Evolutionary conservation across 257 asterid species (phyloP), one percentile per base, ranked within the genome.

Genomic region (Solanum pinnatisectum): DNA sequence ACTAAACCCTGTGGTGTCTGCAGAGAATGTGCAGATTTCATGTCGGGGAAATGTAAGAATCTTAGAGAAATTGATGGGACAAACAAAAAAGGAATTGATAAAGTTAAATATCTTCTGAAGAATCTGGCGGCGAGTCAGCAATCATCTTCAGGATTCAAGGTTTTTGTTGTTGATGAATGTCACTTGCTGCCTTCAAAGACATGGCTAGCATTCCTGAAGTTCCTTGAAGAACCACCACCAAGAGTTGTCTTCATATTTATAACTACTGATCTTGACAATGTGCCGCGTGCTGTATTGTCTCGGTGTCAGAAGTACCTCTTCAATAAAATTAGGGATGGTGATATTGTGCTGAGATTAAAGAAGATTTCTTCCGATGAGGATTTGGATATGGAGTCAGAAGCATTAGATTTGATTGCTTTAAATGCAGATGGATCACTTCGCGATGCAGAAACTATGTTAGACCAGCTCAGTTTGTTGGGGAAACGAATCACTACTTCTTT

Each of bases 401-500:
- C 99, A 18, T 74, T 97, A 23, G 98, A 97, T 87, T 87, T 97
- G 91, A 96, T 97, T 88, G 98, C 98, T 68, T 87, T 91, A 32
- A 97, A 96, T 91, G 98, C 99, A 9, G 97, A 97, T 93, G 99
- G 99, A 82, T 97, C 99, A 8, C 92, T 95, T 76, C 92, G 96
- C 77, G 99, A 97, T 91, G 99, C 99, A 18, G 99, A 97, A 91
- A 97, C 99, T 32, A 94, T 96, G 98, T 77, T 96, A 68, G 99
- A 97, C 87, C 99, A 97, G 92, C 91, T 95, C 93, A 97, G 98
- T 91, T 93, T 97, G 93, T 92, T 97, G 85, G 98, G 99, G 83
- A 96, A 94, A 83, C 92, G 92, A 89, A 95, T 97, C 91, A 94
- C 99, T 20, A 87, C 93, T 83, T 92, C 99, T 92, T 91, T 97